A percentile compares a stretch with the other conserved stretches of the same genome.
Evolutionary conservation across 768 basidiomycete genomes (phyloP).

Genomic region (Lentinula sp.): DNA sequence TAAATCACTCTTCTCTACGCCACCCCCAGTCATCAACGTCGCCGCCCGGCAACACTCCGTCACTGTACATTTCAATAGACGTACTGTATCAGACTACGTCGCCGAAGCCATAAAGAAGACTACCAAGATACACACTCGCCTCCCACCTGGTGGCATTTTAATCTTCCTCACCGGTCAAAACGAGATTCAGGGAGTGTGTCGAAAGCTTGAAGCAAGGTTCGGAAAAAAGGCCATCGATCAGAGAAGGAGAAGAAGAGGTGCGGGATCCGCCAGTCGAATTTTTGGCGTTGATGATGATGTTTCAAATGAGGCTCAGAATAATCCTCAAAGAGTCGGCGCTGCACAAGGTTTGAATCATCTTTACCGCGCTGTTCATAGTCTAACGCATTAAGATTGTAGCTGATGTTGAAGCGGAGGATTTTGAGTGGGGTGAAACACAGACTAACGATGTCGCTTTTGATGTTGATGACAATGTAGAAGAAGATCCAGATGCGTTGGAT

Average conservation of each 20-base stretch:
- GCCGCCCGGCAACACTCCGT: conserved; percentile 92
- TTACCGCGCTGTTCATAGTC: not conserved
- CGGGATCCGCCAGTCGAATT: conserved; percentile 6
- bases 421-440: conserved; percentile 53
- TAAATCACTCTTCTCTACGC: conserved; percentile 65
- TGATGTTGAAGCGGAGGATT: conserved; percentile 76
- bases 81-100: conserved; percentile 84
- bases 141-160: conserved; percentile 91
- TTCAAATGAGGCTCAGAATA: conserved; percentile 12
- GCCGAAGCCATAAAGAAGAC: conserved; percentile 88
- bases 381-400: conserved; percentile 28
- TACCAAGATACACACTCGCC: conserved; percentile 83
- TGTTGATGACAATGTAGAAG: conserved; percentile 56
- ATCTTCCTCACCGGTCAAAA: conserved; percentile 95
- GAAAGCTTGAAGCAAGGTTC: conserved; percentile 74
- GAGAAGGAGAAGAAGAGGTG: conserved; percentile 26
- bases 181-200: conserved; percentile 84
- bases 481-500: conserved; percentile 71
- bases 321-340: conserved; percentile 24
- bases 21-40: conserved; percentile 91
- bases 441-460: conserved; percentile 56
- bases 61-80: conserved; percentile 87
- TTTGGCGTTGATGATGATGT: conserved; percentile 4
- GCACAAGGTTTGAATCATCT: conserved; percentile 38
- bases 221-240: conserved; percentile 57